These are phyloP conservation scores for Tylopilus felleus DNA, from an alignment of 768 basidiomycete genomes.

Conservation along the genomic window DNA sequence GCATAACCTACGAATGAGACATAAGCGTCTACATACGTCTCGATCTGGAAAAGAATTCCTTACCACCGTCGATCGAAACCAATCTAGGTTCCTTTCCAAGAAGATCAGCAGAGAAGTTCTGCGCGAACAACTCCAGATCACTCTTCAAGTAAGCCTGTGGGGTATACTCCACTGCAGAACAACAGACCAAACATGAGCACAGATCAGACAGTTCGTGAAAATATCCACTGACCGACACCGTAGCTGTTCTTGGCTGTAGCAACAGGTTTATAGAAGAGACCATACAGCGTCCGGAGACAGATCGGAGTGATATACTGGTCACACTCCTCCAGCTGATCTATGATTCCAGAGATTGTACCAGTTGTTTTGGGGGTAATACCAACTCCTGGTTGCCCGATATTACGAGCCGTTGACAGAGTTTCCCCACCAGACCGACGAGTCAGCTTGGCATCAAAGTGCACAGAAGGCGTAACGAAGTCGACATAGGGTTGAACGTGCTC, in stretches of 20 bases:
- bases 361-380: slow-evolving; percentile 13
- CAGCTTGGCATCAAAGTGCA: slow-evolving; percentile 32
- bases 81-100: slow-evolving; percentile 27
- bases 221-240: slow-evolving; percentile 27
- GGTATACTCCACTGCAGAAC: slow-evolving; percentile 31
- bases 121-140: slow-evolving; percentile 35
- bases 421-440: slow-evolving; percentile 13
- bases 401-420: neutral
- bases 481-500: slow-evolving; percentile 30
- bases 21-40: neutral
- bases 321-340: slow-evolving; percentile 16
- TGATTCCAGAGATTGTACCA: slow-evolving; percentile 10
- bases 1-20: slow-evolving; percentile 17
- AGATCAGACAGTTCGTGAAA: neutral
- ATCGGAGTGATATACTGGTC: slow-evolving; percentile 29
- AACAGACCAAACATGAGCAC: neutral
- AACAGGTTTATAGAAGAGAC: slow-evolving; percentile 23
- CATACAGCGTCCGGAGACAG: slow-evolving; percentile 30
- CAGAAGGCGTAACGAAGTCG: slow-evolving; percentile 35
- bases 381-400: slow-evolving; percentile 17
- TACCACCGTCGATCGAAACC: slow-evolving; percentile 37
- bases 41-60: neutral
- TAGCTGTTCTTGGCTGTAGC: slow-evolving; percentile 30
- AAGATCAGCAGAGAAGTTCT: slow-evolving; percentile 16
- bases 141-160: slow-evolving; percentile 30